These are phyloP conservation scores for Tetrapisispora iriomotensis DNA, from an alignment of 805 yeast genomes.

Conservation along the genomic window DNA sequence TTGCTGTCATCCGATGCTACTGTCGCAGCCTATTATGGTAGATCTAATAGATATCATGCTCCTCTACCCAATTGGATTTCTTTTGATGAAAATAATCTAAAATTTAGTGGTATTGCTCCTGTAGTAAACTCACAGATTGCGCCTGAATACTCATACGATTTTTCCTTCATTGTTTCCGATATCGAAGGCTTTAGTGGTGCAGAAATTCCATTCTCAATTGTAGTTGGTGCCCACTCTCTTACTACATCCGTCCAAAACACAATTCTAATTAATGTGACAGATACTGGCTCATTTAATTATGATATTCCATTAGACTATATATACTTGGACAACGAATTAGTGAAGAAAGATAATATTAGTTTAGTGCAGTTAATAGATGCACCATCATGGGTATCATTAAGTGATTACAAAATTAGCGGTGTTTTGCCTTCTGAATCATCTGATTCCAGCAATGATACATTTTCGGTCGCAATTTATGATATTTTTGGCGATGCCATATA, in stretches of 20 bases:
- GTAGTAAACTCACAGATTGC: slow-evolving; percentile 78
- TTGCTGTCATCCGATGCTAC: slow-evolving; percentile 33
- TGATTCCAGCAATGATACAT: slow-evolving; percentile 21
- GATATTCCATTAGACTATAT: slow-evolving; percentile 56
- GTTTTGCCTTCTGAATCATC: slow-evolving; percentile 39
- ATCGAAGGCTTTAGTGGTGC: slow-evolving; percentile 64
- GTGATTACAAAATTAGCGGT: slow-evolving; percentile 42
- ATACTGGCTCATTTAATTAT: slow-evolving; percentile 42
- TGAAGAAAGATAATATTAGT: slow-evolving; percentile 45
- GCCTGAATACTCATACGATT: slow-evolving; percentile 64
- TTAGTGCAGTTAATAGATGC: slow-evolving; percentile 38
- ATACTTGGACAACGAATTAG: slow-evolving; percentile 48
- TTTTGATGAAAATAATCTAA: slow-evolving; percentile 51
- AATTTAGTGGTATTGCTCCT: slow-evolving; percentile 85
- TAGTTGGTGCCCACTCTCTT: slow-evolving; percentile 83
- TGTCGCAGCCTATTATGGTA: slow-evolving; percentile 62
- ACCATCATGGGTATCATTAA: slow-evolving; percentile 51
- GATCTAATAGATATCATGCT: slow-evolving; percentile 60
- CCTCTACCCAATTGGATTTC: slow-evolving; percentile 87
- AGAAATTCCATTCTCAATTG: slow-evolving; percentile 55
- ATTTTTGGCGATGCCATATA: slow-evolving; percentile 49
- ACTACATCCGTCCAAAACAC: slow-evolving; percentile 53
- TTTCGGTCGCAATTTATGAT: slow-evolving; percentile 52
- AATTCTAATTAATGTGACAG: slow-evolving; percentile 57
- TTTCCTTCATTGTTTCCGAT: slow-evolving; percentile 73